Evolutionary conservation across 192 early-diverging fungal genomes (phyloP), one percentile per base, ranked within the genome.

Genomic region (Coemansia sp.): DNA sequence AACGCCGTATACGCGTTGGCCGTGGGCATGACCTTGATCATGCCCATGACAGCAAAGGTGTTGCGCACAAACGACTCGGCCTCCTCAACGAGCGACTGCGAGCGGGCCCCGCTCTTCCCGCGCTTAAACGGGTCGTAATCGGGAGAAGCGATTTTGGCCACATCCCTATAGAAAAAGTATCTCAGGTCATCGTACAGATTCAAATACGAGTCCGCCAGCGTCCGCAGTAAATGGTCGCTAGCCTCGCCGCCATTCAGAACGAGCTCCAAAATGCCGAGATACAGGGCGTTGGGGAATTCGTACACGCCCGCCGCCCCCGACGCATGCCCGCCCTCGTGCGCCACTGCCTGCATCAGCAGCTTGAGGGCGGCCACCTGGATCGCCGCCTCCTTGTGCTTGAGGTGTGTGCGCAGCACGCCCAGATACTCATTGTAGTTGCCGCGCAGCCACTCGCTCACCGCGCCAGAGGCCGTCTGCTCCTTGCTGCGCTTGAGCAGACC

Each of bases 161-260:
- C 42, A 88, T 78, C 72, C 89, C 91, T 74, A 87, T 76, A 89
- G 72, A 95, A 95, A 75, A 94, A 93, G 67, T 87, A 87, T 69
- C 93, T 86, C 45, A 96, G 73, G 70, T 98, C 97, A 68, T 93
- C 93, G 75, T 93, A 95, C 8, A 75, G 70, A 73, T 91, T 92
- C 39, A 95, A 66, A 62, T 90, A 89, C 42, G 89, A 88, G 53
- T 90, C 88, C 2, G 89, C 77, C 27, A 95, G 77, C 62, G 86
- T 79, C 13, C 83, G 85, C 46, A 86, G 56, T 36, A 97, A 59
- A 11, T 86, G 89, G 27, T 90, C 84, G 40, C 73, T 88, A 34
- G 90, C 85, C 42, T 88, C 84, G 40, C 72, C 44, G 72, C 81
- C 87, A 53, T 75, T 72, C 44, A 95, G 65, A 1, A 93, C 66